phyloP scores from a whole-genome alignment of 129 eudicot genomes.

The Arctium minus region DNA sequence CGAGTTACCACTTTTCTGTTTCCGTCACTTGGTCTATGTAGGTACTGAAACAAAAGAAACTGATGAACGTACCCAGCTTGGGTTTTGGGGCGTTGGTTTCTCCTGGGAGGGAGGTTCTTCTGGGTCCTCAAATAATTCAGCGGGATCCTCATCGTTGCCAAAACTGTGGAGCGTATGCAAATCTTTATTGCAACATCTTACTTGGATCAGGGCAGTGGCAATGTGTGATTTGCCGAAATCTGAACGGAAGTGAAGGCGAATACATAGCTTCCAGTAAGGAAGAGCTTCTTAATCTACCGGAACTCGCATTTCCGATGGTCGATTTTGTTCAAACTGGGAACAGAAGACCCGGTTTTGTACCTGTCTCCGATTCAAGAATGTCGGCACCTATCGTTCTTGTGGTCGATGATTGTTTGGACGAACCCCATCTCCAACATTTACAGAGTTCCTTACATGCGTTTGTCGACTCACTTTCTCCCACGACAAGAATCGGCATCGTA shows the following conservation, averaged over 20 bases:
- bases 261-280: conserved; percentile 75
- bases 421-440: conserved; percentile 87
- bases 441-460: conserved; percentile 93
- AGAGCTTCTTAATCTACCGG: conserved; percentile 76
- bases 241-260: conserved; percentile 93
- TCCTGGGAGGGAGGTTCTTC: conserved; percentile 66
- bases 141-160: conserved; percentile 93
- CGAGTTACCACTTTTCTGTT: background rate
- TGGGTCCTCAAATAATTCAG: conserved; percentile 84
- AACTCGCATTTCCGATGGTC: conserved; percentile 68
- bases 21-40: conserved; percentile 4
- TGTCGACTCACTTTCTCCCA: conserved; percentile 85
- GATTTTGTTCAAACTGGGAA: conserved; percentile 77
- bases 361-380: conserved; percentile 79
- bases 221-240: conserved; percentile 76
- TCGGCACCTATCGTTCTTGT: conserved; percentile 88
- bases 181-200: conserved; percentile 75
- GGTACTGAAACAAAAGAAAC: conserved; percentile 87
- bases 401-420: conserved; percentile 84
- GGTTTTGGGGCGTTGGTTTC: conserved; percentile 92
- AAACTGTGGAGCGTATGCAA: conserved; percentile 88
- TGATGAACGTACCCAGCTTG: conserved; percentile 68
- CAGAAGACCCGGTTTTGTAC: conserved; percentile 75
- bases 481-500: conserved; percentile 80
- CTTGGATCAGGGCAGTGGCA: conserved; percentile 98